phyloP scores from a whole-genome alignment of 75 land plant species.

The Ceratopteris richardii region DNA sequence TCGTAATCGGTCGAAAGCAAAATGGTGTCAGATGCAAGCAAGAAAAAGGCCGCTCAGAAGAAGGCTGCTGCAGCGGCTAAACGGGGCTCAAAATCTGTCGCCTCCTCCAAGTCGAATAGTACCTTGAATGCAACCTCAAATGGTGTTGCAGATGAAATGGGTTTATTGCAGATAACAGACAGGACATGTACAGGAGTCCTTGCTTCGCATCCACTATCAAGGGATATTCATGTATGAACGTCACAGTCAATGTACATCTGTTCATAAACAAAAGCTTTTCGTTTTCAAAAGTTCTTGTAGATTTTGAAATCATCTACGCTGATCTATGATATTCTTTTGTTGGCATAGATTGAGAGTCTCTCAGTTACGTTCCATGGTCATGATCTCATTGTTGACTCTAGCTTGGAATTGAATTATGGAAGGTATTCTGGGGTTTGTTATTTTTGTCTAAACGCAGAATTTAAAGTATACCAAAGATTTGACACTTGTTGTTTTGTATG shows the following conservation, averaged over 20 bases:
- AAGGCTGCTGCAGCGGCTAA: conserved; percentile 72
- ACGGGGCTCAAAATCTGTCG: conserved; percentile 39
- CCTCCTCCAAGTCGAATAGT: conserved; percentile 4
- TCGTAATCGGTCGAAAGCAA: too few relatives aligned
- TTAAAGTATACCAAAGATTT: too few relatives aligned
- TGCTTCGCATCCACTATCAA: conserved; percentile 64
- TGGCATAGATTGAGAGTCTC: conserved; percentile 66
- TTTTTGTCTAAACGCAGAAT: too few relatives aligned
- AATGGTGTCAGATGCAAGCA: conserved; percentile 94
- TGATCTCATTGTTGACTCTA: conserved; percentile 85
- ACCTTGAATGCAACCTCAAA: conserved; percentile 10
- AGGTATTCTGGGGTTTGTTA: conserved; percentile 38
- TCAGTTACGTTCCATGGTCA: conserved; percentile 95
- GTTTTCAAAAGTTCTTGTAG: too few relatives aligned
- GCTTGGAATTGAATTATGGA: conserved; percentile 90
- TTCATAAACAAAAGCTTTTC: too few relatives aligned
- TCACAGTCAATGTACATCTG: too few relatives aligned
- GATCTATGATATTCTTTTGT: neutral
- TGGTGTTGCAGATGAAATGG: conserved; percentile 33
- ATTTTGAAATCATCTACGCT: too few relatives aligned
- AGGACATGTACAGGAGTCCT: conserved; percentile 85
- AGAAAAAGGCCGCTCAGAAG: conserved; percentile 81
- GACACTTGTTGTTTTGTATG: too few relatives aligned
- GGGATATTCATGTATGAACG: conserved; percentile 82
- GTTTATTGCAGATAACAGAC: conserved; percentile 46